Percentiles rank a stretch among this genome's conserved stretches.
phyloP scores from a whole-genome alignment of 352 stramenopile genomes.

The Phytophthora syringae region DNA sequence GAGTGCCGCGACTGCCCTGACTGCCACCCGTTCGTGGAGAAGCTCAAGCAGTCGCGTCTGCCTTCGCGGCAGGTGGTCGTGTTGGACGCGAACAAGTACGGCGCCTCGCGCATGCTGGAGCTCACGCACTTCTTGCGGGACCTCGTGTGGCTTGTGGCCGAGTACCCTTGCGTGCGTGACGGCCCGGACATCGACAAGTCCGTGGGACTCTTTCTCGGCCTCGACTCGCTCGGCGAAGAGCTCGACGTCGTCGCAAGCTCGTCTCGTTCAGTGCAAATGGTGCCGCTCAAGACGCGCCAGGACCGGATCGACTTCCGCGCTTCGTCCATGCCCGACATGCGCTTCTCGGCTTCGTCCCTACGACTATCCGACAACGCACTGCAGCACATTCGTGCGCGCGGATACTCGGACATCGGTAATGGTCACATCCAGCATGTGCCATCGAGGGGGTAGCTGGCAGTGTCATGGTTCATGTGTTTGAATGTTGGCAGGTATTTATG shows the following conservation, averaged over 20 bases:
- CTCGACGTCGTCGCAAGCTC: constrained; percentile 46
- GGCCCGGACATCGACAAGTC: constrained; percentile 71
- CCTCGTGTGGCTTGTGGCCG: constrained; percentile 51
- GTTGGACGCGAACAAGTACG: constrained; percentile 67
- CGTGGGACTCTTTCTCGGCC: constrained; percentile 62
- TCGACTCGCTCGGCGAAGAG: constrained; percentile 51
- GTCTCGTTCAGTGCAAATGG: constrained; percentile 37
- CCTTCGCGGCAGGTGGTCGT: constrained; percentile 59
- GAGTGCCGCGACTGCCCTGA: constrained; percentile 59
- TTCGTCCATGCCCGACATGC: constrained; percentile 72
- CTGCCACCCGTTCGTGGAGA: constrained; percentile 58
- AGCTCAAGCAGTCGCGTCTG: constrained; percentile 57
- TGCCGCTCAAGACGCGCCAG: constrained; percentile 60
- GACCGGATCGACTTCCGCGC: constrained; percentile 76
- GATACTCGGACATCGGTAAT: constrained; percentile 37
- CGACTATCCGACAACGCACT: constrained; percentile 32
- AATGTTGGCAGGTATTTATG: constrained; percentile 4
- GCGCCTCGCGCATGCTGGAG: constrained; percentile 55
- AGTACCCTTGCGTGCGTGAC: constrained; percentile 48
- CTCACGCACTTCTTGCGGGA: constrained; percentile 72
- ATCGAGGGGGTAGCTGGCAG: constrained; percentile 4
- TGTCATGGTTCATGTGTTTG: not conserved
- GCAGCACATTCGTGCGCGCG: constrained; percentile 33
- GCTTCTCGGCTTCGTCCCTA: constrained; percentile 50
- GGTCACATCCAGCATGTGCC: not conserved